Conservation (phyloP, 805 yeast species). For the Candida silvatica region DNA sequence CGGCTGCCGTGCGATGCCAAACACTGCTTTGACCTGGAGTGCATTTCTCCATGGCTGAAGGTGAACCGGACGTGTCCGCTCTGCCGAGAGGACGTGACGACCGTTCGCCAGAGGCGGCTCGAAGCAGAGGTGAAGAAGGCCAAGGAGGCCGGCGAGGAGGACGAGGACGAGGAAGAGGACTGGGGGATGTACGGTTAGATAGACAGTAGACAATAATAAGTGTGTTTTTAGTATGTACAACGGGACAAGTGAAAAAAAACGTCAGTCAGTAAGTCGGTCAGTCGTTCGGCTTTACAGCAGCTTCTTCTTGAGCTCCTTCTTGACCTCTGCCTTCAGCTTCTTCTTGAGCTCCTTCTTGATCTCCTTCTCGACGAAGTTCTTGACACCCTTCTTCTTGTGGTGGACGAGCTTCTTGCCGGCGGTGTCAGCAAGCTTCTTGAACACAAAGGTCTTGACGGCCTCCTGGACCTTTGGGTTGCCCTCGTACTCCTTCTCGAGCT, state of each 20-base stretch:
- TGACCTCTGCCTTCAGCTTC: not conserved
- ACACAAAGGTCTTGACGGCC: too few species aligned
- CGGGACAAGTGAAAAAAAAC: too few species aligned
- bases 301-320: not conserved
- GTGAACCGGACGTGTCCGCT: conserved; percentile 74
- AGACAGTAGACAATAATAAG: not conserved
- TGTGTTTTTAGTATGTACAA: too few species aligned
- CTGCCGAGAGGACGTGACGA: conserved; percentile 64
- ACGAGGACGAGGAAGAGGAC: conserved; percentile 58
- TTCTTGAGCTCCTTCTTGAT: not conserved
- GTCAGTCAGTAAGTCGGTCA: too few species aligned
- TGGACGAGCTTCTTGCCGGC: too few species aligned
- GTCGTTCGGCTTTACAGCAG: not conserved
- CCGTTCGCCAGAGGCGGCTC: conserved; percentile 1
- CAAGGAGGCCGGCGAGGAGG: conserved; percentile 28
- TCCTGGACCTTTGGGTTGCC: too few species aligned
- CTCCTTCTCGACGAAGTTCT: not conserved
- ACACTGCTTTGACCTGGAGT: conserved; percentile 82
- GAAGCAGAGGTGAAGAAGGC: conserved; percentile 29
- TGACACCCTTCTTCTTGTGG: not conserved
- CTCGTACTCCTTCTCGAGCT: too few species aligned
- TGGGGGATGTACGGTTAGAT: conserved; percentile 73
- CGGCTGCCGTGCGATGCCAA: conserved; percentile 55
- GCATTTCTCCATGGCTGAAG: conserved; percentile 84
- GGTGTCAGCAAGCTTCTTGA: not conserved